Base-by-base conservation (phyloP, 345 rosid species). In the Clarkia xantiana region DNA sequence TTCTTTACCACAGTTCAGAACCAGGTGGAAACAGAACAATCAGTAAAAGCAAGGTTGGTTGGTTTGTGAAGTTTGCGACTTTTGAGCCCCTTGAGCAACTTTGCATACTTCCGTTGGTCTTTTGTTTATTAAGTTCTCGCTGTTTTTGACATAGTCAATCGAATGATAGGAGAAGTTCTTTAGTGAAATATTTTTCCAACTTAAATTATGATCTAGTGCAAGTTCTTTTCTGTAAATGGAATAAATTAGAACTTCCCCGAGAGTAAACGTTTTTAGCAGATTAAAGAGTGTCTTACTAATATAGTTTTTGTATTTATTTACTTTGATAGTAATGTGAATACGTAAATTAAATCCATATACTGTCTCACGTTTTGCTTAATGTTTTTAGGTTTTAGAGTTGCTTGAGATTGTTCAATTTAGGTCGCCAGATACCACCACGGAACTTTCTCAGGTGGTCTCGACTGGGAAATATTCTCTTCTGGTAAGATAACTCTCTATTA, bases 401-500 rank as follows among this genome's bases (percentile, higher is more conserved):
- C 95, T 90, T 67, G 94, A 83, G 57, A 82, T 86, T 20, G 66
- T 90, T 52, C 95, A 86, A 62, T 90, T 86, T 59, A 77, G 77
- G 70, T 68, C 82, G 50, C 97, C 97, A 14, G 91, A 83, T 68
- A 69, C 95, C 57, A 58, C 68, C 6, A 61, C 63, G 67, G 81
- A 76, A 64, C 82, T 83, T 63, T 79, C 95, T 66, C 78, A 81
- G 65, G 67, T 76, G 53, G 54, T 73, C 58, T 71, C 88, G 4
- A 81, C 65, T 69, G 60, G 59, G 60, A 86, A 81, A 60, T 81
- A 77, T 72, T 74, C 74, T 62, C 56, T 66, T 61, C 66, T 86
- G 90, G 97, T 88, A 70, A 73, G 76, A 29, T 29, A 29, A 29
- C 36, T 29, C 36, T 29, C 36, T 29, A 29, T 29, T 10, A 29